These are phyloP conservation scores for Carex kokanica DNA, from an alignment of 176 grass and related monocot species.

Conservation along the genomic window DNA sequence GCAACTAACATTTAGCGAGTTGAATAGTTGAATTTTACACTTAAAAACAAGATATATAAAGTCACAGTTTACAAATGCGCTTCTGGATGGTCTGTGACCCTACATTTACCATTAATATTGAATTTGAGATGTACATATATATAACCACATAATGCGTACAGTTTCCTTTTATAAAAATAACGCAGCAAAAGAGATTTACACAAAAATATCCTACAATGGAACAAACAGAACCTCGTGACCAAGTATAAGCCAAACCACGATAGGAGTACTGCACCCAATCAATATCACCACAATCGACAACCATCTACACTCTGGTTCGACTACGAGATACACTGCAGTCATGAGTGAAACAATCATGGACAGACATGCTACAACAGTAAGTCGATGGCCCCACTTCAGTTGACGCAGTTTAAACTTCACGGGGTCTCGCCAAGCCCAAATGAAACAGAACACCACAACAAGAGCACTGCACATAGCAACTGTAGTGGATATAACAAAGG, in stretches of 20 bases:
- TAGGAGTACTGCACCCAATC: conserved; percentile 38
- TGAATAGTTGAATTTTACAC: neutral
- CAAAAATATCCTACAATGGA: conserved; percentile 17
- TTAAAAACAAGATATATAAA: neutral
- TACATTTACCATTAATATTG: neutral
- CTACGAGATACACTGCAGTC: conserved; percentile 8
- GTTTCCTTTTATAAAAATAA: neutral
- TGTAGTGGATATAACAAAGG: conserved; percentile 39
- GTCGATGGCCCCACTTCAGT: conserved; percentile 32
- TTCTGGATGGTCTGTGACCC: neutral
- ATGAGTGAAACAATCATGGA: conserved; percentile 26
- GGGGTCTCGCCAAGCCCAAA: conserved; percentile 33
- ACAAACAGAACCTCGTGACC: conserved; percentile 28
- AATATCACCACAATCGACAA: conserved; percentile 30
- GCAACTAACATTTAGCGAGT: neutral
- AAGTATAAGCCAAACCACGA: conserved; percentile 27
- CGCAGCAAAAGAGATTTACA: neutral
- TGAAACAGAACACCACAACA: conserved; percentile 36
- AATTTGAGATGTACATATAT: neutral
- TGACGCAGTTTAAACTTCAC: conserved; percentile 26
- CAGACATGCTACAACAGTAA: conserved; percentile 17
- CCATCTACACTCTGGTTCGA: conserved; percentile 1
- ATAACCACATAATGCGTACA: neutral
- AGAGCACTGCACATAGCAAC: conserved; percentile 42
- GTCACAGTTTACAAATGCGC: neutral